Base-by-base conservation (phyloP, 768 basidiomycete species). In the Guyanaporus albipodus region DNA sequence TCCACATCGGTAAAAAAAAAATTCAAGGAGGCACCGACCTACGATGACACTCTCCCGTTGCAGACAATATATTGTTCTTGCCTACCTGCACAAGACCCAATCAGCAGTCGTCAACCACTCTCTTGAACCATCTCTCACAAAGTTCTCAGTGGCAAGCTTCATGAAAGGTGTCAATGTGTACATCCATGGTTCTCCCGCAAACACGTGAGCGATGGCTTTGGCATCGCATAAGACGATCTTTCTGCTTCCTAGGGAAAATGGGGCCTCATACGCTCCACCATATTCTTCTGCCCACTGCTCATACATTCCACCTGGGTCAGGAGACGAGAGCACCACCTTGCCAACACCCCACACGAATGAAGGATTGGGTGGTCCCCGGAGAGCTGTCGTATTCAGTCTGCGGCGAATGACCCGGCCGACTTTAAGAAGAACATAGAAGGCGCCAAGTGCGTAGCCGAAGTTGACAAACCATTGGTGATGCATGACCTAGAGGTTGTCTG, bases 191-290 rank as follows among this genome's bases (percentile, higher is more conserved):
- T 82, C 79, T 48, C 62, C 71, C 3, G 76, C 65, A 50, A 74
- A 78, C 49, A 78, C 74, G 52, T 82, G 76, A 1, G 72, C 67
- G 19, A 76, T 63, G 0, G 80, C 78, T 59, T 72, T 77, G 2
- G 74, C 71, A 42, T 78, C 77, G 39, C 67, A 66, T 7, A 80
- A 46, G 4, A 77, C 53, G 15, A 78, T 54, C 15, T 59, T 54
- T 3, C 50, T 55, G 2, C 66, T 59, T 4, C 75, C 75, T 4
- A 79, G 51, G 1, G 62, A 58, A 4, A 60, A 63, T 3, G 78
- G 74, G 6, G 79, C 46, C 15, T 61, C 44, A 54, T 65, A 83
- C 0, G 69, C 75, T 1, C 70, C 49, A 1, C 81, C 80, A 33
- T 78, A 77, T 41, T 73, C 51, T 12, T 54, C 53, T 0, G 68